Base-by-base conservation (phyloP, 495 filamentous ascomycete genomes). In the Viridothelium virens region DNA sequence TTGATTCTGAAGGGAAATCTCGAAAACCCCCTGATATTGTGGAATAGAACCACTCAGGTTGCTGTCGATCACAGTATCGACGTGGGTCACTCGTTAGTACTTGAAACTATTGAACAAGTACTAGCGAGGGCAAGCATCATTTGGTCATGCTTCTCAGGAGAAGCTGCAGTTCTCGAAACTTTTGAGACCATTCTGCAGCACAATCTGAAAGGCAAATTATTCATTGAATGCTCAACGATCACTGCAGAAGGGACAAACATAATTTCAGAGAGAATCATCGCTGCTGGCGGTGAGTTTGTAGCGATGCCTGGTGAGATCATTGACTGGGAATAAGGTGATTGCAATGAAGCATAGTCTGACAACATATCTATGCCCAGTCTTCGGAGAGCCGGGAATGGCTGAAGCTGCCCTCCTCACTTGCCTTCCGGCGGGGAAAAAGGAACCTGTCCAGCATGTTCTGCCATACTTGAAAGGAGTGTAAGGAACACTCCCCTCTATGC, bases 381-480 rank as follows among this genome's bases (percentile, higher is more conserved):
- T 53, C 18, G 48, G 48, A n/a, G 48, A 53, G 16, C 48, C 48
- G 16, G 5, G 12, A 11, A 53, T 53, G 48, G 48, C 48, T 53
- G 5, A 53, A 14, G 18, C 12, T 14, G 48, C 48, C 5, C 48
- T 14, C 5, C 9, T 53, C 12, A 53, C 48, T 53, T 53, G 48
- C n/a, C 48, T 53, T 53, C 48, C 48, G 48, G 11, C 12, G 0
- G 48, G 48, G 5, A 9, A 5, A 5, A n/a, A 53, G 48, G 16
- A 14, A 53, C 2, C 48, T 5, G 48, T 53, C 5, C 48, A 53
- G 2, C 48, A n/a, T n/a, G 18, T 53, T 5, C 18, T 53, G 18
- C 48, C 48, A n/a, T 53, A 53, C 48, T 16, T 25, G 48, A 53
- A 53, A 53, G 48, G 48, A 53, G 48, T 53, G 48, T 53, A 53